A percentile compares a stretch with the other conserved stretches of the same genome.
These are phyloP conservation scores for Apiotrichum brassicae DNA, from an alignment of 1,284 basidiomycete genomes.

Conservation along the genomic window DNA sequence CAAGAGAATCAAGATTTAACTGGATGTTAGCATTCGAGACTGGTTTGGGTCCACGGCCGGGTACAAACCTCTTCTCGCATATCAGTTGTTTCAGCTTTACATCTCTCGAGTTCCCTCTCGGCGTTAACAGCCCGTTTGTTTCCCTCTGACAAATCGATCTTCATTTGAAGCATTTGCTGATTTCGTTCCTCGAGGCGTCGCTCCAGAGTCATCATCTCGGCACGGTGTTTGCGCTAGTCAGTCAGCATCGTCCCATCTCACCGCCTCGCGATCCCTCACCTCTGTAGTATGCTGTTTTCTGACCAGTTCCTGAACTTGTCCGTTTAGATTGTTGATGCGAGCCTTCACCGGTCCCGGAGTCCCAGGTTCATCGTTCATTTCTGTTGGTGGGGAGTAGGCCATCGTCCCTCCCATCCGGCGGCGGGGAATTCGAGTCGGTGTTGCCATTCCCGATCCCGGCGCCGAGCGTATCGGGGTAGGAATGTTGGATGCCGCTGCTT, in stretches of 20 bases:
- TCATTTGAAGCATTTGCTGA: background rate
- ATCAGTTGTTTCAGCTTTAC: conserved; percentile 21
- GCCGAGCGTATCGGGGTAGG: no score
- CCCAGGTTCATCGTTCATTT: conserved; percentile 16
- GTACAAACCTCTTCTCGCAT: conserved; percentile 35
- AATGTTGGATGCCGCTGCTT: no score
- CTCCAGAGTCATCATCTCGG: conserved; percentile 10
- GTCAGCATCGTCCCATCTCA: background rate
- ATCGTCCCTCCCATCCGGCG: background rate
- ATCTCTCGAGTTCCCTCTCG: conserved; percentile 20
- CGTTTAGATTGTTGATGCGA: conserved; percentile 27
- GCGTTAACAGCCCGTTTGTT: conserved; percentile 1
- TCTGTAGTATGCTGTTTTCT: conserved; percentile 27
- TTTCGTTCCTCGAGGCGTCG: conserved; percentile 4
- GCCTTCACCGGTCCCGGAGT: conserved; percentile 34
- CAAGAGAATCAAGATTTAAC: conserved; percentile 29
- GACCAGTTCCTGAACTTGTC: conserved; percentile 35
- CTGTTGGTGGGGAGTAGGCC: background rate
- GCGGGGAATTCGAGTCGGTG: conserved; percentile 1
- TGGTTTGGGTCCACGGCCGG: no score
- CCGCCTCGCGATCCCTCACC: conserved; percentile 13
- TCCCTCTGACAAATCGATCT: conserved; percentile 5
- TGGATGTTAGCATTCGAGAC: conserved; percentile 7
- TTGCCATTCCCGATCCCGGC: no score
- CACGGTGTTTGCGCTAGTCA: conserved; percentile 18